Conservation (phyloP, 345 rosid genomes). For the Sonneratia alba region DNA sequence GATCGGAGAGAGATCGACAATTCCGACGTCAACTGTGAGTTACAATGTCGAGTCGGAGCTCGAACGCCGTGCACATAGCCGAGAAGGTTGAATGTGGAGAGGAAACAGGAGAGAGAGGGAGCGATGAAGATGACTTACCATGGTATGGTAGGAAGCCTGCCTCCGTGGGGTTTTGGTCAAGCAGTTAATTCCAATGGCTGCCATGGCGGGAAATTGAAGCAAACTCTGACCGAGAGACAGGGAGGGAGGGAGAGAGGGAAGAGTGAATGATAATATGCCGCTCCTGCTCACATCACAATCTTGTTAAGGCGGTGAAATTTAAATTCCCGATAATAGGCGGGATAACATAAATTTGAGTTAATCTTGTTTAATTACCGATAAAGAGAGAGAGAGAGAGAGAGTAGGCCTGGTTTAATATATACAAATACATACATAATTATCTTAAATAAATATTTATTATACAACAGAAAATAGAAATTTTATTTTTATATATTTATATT, state of each 20-base stretch:
- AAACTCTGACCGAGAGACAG: not conserved
- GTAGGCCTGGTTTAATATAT: no score
- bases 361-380: no score
- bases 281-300: not conserved
- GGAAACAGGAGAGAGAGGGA: not conserved
- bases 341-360: no score
- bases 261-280: not conserved
- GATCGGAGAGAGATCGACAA: not conserved
- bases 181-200: slow-evolving; percentile 46
- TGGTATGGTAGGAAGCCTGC: slow-evolving; percentile 35
- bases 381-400: no score
- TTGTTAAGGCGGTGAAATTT: no score
- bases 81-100: not conserved
- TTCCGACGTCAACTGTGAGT: not conserved
- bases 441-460: no score
- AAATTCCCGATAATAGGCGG: no score
- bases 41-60: not conserved
- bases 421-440: no score
- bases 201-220: slow-evolving; percentile 19
- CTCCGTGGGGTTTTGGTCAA: slow-evolving; percentile 37
- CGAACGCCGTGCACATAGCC: not conserved
- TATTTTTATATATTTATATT: no score
- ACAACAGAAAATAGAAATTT: no score
- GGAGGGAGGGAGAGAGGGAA: not conserved
- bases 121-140: slow-evolving; percentile 23